Percentiles rank a stretch among this genome's conserved stretches.
Evolutionary conservation across 192 early-diverging fungal species (phyloP).

Genomic region (Rhizophagus sp.): DNA sequence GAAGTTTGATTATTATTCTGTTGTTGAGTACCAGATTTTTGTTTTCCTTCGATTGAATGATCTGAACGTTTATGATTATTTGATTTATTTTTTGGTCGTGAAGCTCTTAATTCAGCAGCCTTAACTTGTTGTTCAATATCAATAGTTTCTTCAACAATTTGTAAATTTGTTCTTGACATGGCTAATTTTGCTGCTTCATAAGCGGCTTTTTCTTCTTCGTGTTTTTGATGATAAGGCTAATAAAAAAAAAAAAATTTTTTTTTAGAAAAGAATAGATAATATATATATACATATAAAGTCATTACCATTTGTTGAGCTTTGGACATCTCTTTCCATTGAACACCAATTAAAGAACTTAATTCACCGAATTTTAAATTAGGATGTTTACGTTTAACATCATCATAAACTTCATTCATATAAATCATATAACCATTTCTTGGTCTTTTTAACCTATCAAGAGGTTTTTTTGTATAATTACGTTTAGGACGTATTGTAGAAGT

Average conservation of each 20-base stretch:
- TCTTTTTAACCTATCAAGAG: constrained; percentile 7
- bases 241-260: neutral
- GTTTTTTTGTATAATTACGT: neutral
- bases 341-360: neutral
- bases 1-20: too few species aligned
- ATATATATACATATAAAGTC: neutral
- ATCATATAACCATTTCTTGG: constrained; percentile 20
- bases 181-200: constrained; percentile 12
- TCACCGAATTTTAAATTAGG: constrained; percentile 3
- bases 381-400: neutral
- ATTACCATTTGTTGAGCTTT: constrained; percentile 4
- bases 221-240: constrained; percentile 18
- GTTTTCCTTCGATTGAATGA: too few species aligned
- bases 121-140: neutral
- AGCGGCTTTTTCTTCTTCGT: neutral
- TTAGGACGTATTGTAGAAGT: neutral
- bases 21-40: too few species aligned
- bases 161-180: constrained; percentile 3
- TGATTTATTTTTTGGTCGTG: neutral
- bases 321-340: neutral
- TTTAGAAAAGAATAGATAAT: neutral
- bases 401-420: constrained; percentile 18
- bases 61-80: too few species aligned
- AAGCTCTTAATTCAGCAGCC: neutral
- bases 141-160: constrained; percentile 10